Base-by-base conservation (phyloP, 805 yeast genomes). In the Pichia cabralensis region DNA sequence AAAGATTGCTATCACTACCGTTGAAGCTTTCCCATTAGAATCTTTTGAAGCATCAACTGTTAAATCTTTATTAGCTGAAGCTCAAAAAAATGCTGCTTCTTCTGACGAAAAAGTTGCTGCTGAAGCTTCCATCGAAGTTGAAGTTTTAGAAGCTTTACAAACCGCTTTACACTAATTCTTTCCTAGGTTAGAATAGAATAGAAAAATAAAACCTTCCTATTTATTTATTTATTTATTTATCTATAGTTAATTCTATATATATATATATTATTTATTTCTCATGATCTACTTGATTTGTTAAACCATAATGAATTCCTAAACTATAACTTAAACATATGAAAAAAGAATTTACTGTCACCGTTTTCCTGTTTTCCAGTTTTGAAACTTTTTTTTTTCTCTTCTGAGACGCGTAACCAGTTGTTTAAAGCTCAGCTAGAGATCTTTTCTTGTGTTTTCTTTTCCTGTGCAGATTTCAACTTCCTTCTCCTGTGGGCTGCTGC, bases 101-200 rank as follows among this genome's bases (percentile, higher is more conserved):
- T 64, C 89, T 32, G 96, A 83, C 51, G 96, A 83, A 67, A 74
- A 71, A 39, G 82, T 75, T 46, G 92, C 94, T 50, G 94, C 95
- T 47, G 94, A 83, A 68, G 97, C 97, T 54, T 76, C 79, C 61
- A 84, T 92, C 58, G 92, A 89, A 72, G 71, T 89, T 57, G 96
- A 92, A 68, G 95, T 92, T 38, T 76, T 92, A 60, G 96, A 89
- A 76, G 92, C 95, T 52, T 71, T 89, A 60, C 80, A 82, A 61
- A 74, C 79, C 50, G 76, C 80, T 60, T 85, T 46, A 34, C 46
- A 43, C 28, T 46, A 39, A 33, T 13, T 16, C 12, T 22, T 11
- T 22, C 11, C 24, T 11, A 11, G n/a, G 13, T 22, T 22, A 4
- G 5, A 12, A 8, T 22, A 12, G 13, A 22, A 22, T 12, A 12